Conservation (phyloP, 805 yeast species). For the Candida loeiensis region DNA sequence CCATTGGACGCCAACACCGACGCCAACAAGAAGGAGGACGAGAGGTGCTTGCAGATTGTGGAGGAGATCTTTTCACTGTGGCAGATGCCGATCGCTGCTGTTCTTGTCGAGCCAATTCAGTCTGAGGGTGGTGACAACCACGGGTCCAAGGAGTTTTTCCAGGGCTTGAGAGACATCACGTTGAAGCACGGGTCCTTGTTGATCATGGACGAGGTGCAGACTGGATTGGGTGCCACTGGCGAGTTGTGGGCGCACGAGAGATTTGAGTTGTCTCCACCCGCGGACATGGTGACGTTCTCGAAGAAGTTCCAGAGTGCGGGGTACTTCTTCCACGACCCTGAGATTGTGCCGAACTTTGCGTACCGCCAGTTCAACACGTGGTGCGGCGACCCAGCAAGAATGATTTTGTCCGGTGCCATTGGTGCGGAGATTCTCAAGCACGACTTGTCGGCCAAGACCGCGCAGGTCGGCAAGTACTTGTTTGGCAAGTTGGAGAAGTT, state of each 20-base stretch:
- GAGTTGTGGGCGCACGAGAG: conserved; percentile 86
- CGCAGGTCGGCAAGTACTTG: conserved; percentile 64
- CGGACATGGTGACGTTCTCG: conserved; percentile 83
- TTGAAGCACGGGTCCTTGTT: conserved; percentile 63
- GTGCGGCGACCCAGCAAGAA: conserved; percentile 89
- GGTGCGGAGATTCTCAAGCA: conserved; percentile 60
- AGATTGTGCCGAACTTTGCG: conserved; percentile 68
- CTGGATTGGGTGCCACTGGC: conserved; percentile 89
- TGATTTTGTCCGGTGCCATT: conserved; percentile 72
- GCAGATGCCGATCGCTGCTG: conserved; percentile 80
- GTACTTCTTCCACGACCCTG: conserved; percentile 73
- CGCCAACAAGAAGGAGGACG: conserved; percentile 74
- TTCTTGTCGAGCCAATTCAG: conserved; percentile 87
- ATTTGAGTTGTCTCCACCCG: conserved; percentile 69
- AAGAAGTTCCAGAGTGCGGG: conserved; percentile 91
- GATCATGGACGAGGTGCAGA: conserved; percentile 85
- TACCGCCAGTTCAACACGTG: conserved; percentile 91
- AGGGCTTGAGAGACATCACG: conserved; percentile 75
- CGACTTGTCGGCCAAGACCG: conserved; percentile 54
- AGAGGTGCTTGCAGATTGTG: conserved; percentile 71
- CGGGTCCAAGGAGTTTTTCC: conserved; percentile 74
- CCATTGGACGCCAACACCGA: conserved; percentile 69
- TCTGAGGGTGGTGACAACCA: conserved; percentile 93
- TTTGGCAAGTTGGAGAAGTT: conserved; percentile 52
- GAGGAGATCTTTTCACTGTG: conserved; percentile 67